Evolutionary conservation across 2,329 filamentous ascomycete species (phyloP), one percentile per base, ranked within the genome.

Genomic region (Tolypocladium amazonense): DNA sequence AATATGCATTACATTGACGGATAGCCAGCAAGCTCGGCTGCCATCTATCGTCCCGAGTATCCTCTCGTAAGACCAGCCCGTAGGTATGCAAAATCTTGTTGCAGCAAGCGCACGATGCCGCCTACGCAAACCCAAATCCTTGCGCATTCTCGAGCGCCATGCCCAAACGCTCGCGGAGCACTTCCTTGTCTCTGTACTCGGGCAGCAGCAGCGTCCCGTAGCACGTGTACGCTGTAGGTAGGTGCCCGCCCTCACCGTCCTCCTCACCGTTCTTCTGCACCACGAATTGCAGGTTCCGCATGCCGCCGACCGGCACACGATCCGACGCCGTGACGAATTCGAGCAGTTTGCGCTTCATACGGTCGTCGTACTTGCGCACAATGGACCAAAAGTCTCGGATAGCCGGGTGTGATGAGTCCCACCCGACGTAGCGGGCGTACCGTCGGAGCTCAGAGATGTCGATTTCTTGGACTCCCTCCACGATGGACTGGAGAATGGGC

Each of bases 251-350:
- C 1, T 77, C 76, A 2, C 75, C 78, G 8, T 79, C 76, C 64
- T 83, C 88, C 59, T 86, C 79, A 20, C 89, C 86, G 69, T 92
- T 91, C 67, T 83, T 86, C 73, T 93, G 88, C 52, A 99, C 81
- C 18, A 90, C 84, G 72, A 97, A 97, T 68, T 89, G 86, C 55
- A 97, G 77, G 66, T 89, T 91, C 63, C 84, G 82, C 69, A 92
- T 85, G 3, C 94, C 94, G 25, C 90, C 92, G 0, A 96, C 89
- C 0, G 94, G 94, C 2, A 97, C 84, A 2, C 94, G 83, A 69
- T 97, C 92, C 66, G 88, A 93, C 0, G 93, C 93, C 18, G 94
- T 99, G 37, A 99, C 92, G 68, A 99, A 99, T 71, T 97, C 92
- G 38, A 99, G 79, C 39, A 99, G 76, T 67, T 84, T 85, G 58